Percentiles rank a stretch among this genome's conserved stretches.
phyloP scores from a whole-genome alignment of 1,284 basidiomycete species.

The Ceratobasidium sp. region DNA sequence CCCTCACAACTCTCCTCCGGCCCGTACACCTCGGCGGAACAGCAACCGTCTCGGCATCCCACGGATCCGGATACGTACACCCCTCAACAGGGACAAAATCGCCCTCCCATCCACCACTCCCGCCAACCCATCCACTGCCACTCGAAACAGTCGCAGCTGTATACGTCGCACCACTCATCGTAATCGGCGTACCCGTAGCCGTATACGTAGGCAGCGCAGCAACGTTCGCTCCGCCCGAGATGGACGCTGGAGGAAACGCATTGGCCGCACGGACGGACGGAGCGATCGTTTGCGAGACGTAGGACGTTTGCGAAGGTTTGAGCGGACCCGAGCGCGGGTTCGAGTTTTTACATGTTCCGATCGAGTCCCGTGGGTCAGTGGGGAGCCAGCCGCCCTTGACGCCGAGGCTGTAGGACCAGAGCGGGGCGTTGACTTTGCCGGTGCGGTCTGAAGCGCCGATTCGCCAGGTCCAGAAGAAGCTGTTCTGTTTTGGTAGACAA shows the following conservation, averaged over 20 bases:
- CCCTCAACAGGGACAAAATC: constrained; percentile 68
- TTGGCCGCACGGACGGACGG: constrained; percentile 54
- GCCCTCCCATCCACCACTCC: constrained; percentile 76
- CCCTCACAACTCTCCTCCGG: neutral
- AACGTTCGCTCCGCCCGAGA: constrained; percentile 54
- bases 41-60: constrained; percentile 66
- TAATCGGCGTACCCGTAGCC: constrained; percentile 61
- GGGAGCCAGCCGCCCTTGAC: constrained; percentile 91
- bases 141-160: constrained; percentile 59
- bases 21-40: constrained; percentile 60
- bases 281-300: constrained; percentile 17
- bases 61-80: constrained; percentile 76
- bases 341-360: constrained; percentile 74
- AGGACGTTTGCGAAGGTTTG: constrained; percentile 56
- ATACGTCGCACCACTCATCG: constrained; percentile 50
- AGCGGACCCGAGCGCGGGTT: constrained; percentile 66
- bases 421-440: constrained; percentile 76
- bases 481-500: constrained; percentile 68
- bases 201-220: constrained; percentile 63
- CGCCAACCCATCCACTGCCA: constrained; percentile 81
- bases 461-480: constrained; percentile 98
- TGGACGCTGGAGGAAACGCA: constrained; percentile 20
- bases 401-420: constrained; percentile 92
- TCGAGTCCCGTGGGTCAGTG: constrained; percentile 78
- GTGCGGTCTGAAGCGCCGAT: constrained; percentile 71